phyloP scores from a whole-genome alignment of 148 eudicot genomes.

The Spergularia bocconei region DNA sequence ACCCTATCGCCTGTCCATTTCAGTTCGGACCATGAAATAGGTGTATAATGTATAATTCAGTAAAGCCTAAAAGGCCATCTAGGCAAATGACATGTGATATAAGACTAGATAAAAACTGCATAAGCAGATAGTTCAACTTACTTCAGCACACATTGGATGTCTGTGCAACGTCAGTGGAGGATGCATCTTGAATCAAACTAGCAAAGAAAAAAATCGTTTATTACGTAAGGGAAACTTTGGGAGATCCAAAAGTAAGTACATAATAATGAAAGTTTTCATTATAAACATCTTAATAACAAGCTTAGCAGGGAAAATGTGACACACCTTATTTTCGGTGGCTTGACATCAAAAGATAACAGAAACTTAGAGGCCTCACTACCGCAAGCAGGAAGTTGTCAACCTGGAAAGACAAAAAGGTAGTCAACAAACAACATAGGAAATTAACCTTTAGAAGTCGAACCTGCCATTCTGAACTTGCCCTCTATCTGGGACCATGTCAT shows the following conservation, averaged over 20 bases:
- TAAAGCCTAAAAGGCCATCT: neutral
- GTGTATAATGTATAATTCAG: too few species aligned
- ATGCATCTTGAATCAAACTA: constrained; percentile 45
- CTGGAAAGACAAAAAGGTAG: neutral
- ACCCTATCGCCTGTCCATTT: neutral
- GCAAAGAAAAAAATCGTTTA: neutral
- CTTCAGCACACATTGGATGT: constrained; percentile 92
- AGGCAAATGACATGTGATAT: neutral
- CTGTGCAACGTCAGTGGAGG: constrained; percentile 81
- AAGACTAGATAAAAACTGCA: neutral
- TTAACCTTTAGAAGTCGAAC: neutral
- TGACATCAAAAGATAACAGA: neutral
- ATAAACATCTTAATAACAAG: neutral
- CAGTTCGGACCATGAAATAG: neutral
- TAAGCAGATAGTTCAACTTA: constrained; percentile 38
- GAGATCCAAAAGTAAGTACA: neutral
- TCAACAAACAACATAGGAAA: neutral
- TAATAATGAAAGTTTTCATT: neutral
- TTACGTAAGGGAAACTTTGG: neutral
- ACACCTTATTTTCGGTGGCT: neutral
- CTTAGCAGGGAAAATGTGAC: neutral
- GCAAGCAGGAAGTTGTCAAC: neutral
- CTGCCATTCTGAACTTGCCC: neutral
- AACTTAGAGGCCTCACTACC: neutral
- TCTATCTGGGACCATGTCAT: neutral